A percentile compares a stretch with the other conserved stretches of the same genome.
Conservation (phyloP, 73 alveolate species). For the Stentor coeruleus region DNA sequence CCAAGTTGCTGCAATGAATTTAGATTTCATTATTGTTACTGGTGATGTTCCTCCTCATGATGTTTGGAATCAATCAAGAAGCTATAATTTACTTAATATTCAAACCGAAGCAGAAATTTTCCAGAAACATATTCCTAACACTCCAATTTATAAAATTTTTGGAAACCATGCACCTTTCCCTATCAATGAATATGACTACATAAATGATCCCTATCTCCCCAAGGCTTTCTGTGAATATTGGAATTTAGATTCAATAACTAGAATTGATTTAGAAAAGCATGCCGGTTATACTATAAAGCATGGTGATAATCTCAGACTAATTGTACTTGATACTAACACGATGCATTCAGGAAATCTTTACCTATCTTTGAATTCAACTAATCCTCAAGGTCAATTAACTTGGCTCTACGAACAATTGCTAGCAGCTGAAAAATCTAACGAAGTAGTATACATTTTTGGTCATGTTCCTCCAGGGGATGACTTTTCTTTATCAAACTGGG, state of each 20-base stretch:
- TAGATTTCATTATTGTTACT: background rate
- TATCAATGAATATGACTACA: slow-evolving; percentile 50
- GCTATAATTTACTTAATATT: slow-evolving; percentile 42
- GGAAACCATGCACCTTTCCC: slow-evolving; percentile 74
- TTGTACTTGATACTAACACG: slow-evolving; percentile 64
- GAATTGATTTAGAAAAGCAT: slow-evolving; percentile 42
- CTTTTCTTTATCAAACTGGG: slow-evolving; percentile 62
- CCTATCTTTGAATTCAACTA: slow-evolving; percentile 66
- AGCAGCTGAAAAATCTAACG: slow-evolving; percentile 68
- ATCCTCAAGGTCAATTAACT: slow-evolving; percentile 54
- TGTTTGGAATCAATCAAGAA: slow-evolving; percentile 23
- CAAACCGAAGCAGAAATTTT: slow-evolving; percentile 46
- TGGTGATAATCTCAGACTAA: slow-evolving; percentile 61
- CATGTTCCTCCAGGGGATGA: slow-evolving; percentile 70
- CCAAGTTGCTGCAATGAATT: too few relatives aligned
- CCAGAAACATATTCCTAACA: slow-evolving; percentile 42
- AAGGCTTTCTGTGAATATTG: background rate
- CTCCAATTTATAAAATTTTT: slow-evolving; percentile 57
- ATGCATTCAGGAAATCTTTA: slow-evolving; percentile 67
- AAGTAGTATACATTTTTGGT: slow-evolving; percentile 66
- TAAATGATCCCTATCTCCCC: slow-evolving; percentile 30
- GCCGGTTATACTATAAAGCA: slow-evolving; percentile 45
- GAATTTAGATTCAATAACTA: slow-evolving; percentile 25
- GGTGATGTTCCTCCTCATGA: background rate
- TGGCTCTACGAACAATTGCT: slow-evolving; percentile 66